Base-by-base conservation (phyloP, 1,284 basidiomycete genomes). In the Vanrija pseudolonga region DNA sequence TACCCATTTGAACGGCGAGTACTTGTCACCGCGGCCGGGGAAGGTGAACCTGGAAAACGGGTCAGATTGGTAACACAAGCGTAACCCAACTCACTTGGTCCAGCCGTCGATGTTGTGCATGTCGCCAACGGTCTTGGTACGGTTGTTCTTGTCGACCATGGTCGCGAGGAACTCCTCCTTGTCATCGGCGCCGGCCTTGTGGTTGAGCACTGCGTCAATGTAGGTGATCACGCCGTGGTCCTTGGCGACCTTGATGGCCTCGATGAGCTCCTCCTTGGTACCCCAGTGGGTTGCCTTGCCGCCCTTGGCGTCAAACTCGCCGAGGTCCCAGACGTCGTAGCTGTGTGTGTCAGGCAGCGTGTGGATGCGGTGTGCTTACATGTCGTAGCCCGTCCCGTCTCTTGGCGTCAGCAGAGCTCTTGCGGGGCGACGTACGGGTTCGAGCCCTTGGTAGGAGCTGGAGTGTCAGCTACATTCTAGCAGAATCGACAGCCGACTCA, bases 251-350 rank as follows among this genome's bases (percentile, higher is more conserved):
- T 78, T 74, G 70, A 89, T 87, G 12, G 88, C 85, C 5, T 76
- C 69, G 3, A 91, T 68, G 19, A 95, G 82, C 64, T 97, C 86
- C 44, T 90, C 84, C 63, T 87, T 88, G 14, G 86, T 88, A 18
- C 94, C 94, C 90, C 92, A 98, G 60, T 93, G 84, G n/a, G 93
- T 97, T 9, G 80, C 73, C 48, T 83, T 76, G n/a, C 82, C 78
- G 12, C 87, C 88, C 72, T 91, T 94, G 72, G 90, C 88, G 49
- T 90, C 77, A 63, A 96, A 97, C 78, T 97, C 93, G 45, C 94
- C 94, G 11, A 97, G 77, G 70, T 93, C 90, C 88, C 88, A 92
- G 83, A 90, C 56, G 58, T 80, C 78, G 64, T 79, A 80, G 50
- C 80, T 77, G 52, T 72, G 73, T 9, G 32, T 12, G 55, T 79